These are phyloP conservation scores for Phytophthora pinifolia DNA, from an alignment of 352 stramenopile species.

Conservation along the genomic window DNA sequence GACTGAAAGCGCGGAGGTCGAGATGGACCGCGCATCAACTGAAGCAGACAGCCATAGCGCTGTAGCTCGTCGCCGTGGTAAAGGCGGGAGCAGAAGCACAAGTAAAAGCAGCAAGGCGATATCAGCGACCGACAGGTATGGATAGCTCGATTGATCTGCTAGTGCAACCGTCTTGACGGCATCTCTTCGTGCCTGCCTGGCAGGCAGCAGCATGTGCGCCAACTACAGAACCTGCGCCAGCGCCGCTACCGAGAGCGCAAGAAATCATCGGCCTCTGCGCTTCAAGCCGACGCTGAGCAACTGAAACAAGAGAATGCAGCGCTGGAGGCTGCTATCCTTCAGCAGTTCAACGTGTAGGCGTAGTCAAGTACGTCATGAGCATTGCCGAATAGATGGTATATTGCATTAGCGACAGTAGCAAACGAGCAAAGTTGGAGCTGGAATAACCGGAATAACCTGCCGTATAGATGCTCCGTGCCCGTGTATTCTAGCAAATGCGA, in stretches of 20 bases:
- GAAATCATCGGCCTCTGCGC: conserved; percentile 32
- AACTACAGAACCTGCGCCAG: conserved; percentile 47
- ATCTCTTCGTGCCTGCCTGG: not conserved
- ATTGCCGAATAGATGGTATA: no score
- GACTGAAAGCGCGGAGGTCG: not conserved
- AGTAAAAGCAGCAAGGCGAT: not conserved
- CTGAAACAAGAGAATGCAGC: conserved; percentile 53
- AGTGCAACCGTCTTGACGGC: not conserved
- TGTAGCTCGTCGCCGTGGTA: conserved; percentile 1
- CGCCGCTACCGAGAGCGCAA: conserved; percentile 52
- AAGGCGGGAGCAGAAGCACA: not conserved
- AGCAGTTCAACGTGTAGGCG: conserved; percentile 13
- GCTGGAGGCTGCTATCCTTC: conserved; percentile 40
- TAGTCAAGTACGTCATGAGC: not conserved
- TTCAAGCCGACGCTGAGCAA: conserved; percentile 40
- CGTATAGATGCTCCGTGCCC: no score
- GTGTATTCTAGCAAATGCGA: no score
- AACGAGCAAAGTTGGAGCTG: no score
- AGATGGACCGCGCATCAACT: not conserved
- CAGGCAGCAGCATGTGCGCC: conserved; percentile 37
- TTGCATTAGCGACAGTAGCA: no score
- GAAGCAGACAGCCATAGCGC: not conserved
- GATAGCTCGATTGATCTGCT: not conserved
- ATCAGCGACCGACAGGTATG: conserved; percentile 16
- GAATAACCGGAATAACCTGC: no score